Conservation (phyloP, 2,329 filamentous ascomycete genomes). For the Sodiomyces alkalinus region DNA sequence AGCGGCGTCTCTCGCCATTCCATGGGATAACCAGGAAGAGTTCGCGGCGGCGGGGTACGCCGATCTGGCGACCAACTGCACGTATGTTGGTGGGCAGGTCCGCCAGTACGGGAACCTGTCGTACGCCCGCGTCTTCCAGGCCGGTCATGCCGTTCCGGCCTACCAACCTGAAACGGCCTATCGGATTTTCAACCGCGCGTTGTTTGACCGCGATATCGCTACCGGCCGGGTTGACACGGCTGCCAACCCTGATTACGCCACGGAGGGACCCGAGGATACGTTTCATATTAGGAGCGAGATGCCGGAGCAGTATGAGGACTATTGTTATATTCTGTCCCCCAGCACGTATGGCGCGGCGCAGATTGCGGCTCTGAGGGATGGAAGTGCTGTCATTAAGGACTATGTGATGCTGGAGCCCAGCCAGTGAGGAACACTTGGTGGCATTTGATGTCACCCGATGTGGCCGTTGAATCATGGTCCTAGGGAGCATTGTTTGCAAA, state of each 20-base stretch:
- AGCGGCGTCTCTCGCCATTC: constrained; percentile 27
- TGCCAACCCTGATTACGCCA: constrained; percentile 6
- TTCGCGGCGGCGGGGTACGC: constrained; percentile 40
- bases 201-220: constrained; percentile 9
- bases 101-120: constrained; percentile 52
- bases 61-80: constrained; percentile 41
- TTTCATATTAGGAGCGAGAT: constrained; percentile 8
- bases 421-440: too few relatives aligned
- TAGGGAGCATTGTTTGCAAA: too few relatives aligned
- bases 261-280: constrained; percentile 8
- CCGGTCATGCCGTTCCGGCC: constrained; percentile 39
- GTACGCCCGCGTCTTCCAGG: constrained; percentile 41
- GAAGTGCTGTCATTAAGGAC: constrained; percentile 6
- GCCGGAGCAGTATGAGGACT: constrained; percentile 10
- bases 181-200: constrained; percentile 31
- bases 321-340: constrained; percentile 11
- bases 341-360: constrained; percentile 11
- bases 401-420: constrained; percentile 7
- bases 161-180: constrained; percentile 31
- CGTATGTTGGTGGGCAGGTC: constrained; percentile 46
- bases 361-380: constrained; percentile 5
- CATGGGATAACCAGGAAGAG: constrained; percentile 9
- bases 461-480: too few relatives aligned
- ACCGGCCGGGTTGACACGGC: constrained; percentile 10
- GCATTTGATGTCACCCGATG: too few relatives aligned